Percentiles rank a stretch among this genome's conserved stretches.
Conservation (phyloP, 1,284 basidiomycete species). For the Trichosporon ovoides region DNA sequence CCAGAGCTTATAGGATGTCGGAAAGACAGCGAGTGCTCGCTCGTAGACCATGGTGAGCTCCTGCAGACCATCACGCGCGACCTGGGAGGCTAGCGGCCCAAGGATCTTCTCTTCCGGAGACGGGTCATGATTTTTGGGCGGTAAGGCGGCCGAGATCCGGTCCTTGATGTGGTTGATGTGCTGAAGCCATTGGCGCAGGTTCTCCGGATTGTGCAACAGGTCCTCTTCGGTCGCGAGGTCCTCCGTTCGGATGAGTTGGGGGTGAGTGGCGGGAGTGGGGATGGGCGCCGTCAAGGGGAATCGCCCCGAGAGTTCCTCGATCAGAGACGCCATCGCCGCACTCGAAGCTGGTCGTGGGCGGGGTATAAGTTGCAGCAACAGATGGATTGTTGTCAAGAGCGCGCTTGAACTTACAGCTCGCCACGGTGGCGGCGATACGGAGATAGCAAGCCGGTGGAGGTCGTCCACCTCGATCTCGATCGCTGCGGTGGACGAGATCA, state of each 20-base stretch:
- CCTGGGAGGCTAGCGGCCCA: constrained; percentile 61
- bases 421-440: constrained; percentile 1
- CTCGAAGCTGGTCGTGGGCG: constrained; percentile 20
- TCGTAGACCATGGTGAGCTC: constrained; percentile 88
- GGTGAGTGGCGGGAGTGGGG: constrained; percentile 72
- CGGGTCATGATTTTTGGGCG: constrained; percentile 28
- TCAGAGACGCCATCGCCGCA: constrained; percentile 23
- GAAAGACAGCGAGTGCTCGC: constrained; percentile 79
- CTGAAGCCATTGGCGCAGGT: constrained; percentile 85
- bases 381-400: constrained; percentile 1
- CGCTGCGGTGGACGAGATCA: neutral
- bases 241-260: constrained; percentile 65
- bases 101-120: constrained; percentile 44
- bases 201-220: constrained; percentile 81
- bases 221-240: constrained; percentile 92
- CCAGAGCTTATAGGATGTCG: constrained; percentile 90
- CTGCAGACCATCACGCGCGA: constrained; percentile 69
- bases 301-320: constrained; percentile 39
- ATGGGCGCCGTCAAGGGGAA: constrained; percentile 81
- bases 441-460: neutral
- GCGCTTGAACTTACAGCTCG: neutral
- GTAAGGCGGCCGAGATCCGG: constrained; percentile 58
- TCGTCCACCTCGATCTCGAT: neutral
- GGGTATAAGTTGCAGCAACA: neutral
- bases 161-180: constrained; percentile 77